Base-by-base conservation (phyloP, 805 yeast species). In the Hanseniaspora meyeri region DNA sequence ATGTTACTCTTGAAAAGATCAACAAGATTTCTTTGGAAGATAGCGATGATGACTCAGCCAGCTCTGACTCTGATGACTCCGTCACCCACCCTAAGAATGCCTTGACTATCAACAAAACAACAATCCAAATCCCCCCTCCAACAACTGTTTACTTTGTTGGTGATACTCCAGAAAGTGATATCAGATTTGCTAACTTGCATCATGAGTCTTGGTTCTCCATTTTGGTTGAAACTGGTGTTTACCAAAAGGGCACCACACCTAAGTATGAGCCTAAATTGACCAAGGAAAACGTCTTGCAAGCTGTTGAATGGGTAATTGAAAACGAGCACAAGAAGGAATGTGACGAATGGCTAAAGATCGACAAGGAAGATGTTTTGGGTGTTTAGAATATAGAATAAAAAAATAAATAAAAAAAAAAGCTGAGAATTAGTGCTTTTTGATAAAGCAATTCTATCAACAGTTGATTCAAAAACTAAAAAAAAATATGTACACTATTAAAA, bases 101-200 rank as follows among this genome's bases (percentile, higher is more conserved):
- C 0, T 14, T 43, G 12, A 14, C 47, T 31, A 20, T 46, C 51
- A 37, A 49, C 51, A 32, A 61, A 51, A 49, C 29, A 32, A 59
- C 36, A 56, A 59, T 49, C 57, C 62, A 42, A 36, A 70, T 86
- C 61, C 93, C 93, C 6, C 90, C 90, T 4, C 88, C 93, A 3
- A 82, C 87, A 5, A 85, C 93, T 0, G 95, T 87, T 16, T 86
- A 86, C 68, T 87, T 86, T 70, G 93, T 86, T 52, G 95, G 95
- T 63, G 95, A 86, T 66, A 86, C 95, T 14, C 95, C 95, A 19
- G 95, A 86, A 70, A 83, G 90, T 7, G 95, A 86, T 68, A 86
- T 86, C 60, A 75, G 93, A 68, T 87, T 87, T 71, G 95, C 95
- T 55, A 86, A 86, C 72, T 82, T 89, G 19, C 91, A 85, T 69